phyloP scores from a whole-genome alignment of 1,284 basidiomycete genomes.

The Microbotryum saponariae region DNA sequence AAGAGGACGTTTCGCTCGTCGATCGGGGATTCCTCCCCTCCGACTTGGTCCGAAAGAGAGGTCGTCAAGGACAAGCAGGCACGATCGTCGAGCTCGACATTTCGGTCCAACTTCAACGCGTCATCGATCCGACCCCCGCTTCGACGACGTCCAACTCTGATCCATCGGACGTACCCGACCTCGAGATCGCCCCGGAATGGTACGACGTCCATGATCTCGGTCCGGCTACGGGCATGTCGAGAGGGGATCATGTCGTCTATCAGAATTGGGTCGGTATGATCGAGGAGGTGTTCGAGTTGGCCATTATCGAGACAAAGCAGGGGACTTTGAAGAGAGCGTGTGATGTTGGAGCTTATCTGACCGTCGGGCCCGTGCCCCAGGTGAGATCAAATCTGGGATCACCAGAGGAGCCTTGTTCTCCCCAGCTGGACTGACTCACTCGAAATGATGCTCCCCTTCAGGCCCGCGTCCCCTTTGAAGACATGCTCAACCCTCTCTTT shows the following conservation, averaged over 20 bases:
- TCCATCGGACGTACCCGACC: too few relatives aligned
- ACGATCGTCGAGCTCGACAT: conserved; percentile 60
- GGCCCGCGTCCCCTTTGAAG: not conserved
- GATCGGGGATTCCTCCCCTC: conserved; percentile 71
- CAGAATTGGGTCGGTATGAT: conserved; percentile 81
- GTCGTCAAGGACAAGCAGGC: conserved; percentile 67
- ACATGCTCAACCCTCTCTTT: conserved; percentile 31
- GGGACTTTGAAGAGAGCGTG: conserved; percentile 60
- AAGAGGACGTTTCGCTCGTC: conserved; percentile 54
- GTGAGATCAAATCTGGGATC: conserved; percentile 44
- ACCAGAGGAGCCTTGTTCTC: conserved; percentile 22
- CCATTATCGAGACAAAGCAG: conserved; percentile 52
- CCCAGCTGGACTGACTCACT: conserved; percentile 6
- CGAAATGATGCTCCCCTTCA: not conserved
- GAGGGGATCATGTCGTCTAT: conserved; percentile 72
- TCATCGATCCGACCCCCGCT: conserved; percentile 50
- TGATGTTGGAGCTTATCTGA: conserved; percentile 43
- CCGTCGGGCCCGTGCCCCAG: conserved; percentile 30
- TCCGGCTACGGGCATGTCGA: conserved; percentile 30
- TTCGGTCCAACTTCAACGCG: conserved; percentile 63
- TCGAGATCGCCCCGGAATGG: conserved; percentile 56
- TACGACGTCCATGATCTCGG: conserved; percentile 40
- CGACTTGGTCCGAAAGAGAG: conserved; percentile 71
- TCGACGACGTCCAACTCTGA: too few relatives aligned
- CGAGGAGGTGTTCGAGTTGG: conserved; percentile 69